Percentiles rank a stretch among this genome's conserved stretches.
These are phyloP conservation scores for Trypanosoma congolense DNA, from an alignment of 208 protist genomes.

Conservation along the genomic window DNA sequence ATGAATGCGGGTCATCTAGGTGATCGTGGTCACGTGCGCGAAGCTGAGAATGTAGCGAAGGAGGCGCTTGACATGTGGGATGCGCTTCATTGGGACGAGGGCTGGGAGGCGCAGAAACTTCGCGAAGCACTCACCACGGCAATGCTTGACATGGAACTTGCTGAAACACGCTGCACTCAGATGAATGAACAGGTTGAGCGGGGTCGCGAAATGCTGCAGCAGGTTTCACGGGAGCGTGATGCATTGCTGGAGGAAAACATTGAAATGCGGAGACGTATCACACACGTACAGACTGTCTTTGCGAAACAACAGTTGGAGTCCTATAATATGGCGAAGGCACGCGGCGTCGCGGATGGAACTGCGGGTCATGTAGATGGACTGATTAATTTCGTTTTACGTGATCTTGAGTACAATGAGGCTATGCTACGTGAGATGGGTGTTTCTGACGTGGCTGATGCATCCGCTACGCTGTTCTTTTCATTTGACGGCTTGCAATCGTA, in stretches of 20 bases:
- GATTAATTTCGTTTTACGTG: constrained; percentile 57
- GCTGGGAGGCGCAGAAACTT: constrained; percentile 71
- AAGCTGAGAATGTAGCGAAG: constrained; percentile 11
- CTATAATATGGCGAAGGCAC: constrained; percentile 37
- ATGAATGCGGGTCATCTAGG: not conserved
- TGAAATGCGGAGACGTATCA: constrained; percentile 61
- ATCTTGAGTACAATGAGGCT: constrained; percentile 31
- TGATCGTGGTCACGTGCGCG: not conserved
- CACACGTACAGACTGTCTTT: constrained; percentile 81
- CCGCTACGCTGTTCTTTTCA: constrained; percentile 56
- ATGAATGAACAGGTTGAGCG: constrained; percentile 62
- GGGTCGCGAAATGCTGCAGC: constrained; percentile 23
- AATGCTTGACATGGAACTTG: constrained; percentile 79
- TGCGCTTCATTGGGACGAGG: constrained; percentile 63
- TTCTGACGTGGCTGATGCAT: constrained; percentile 23
- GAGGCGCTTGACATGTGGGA: constrained; percentile 65
- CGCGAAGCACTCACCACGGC: constrained; percentile 76
- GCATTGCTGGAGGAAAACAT: constrained; percentile 77
- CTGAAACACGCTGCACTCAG: constrained; percentile 62
- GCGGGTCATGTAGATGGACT: constrained; percentile 19
- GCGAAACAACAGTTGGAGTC: constrained; percentile 83
- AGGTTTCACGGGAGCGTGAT: constrained; percentile 63
- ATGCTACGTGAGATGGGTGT: constrained; percentile 32
- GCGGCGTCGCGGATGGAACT: not conserved
- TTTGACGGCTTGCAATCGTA: constrained; percentile 67